Conservation (phyloP, 192 early-diverging fungal species). For the Gigaspora rosea region DNA sequence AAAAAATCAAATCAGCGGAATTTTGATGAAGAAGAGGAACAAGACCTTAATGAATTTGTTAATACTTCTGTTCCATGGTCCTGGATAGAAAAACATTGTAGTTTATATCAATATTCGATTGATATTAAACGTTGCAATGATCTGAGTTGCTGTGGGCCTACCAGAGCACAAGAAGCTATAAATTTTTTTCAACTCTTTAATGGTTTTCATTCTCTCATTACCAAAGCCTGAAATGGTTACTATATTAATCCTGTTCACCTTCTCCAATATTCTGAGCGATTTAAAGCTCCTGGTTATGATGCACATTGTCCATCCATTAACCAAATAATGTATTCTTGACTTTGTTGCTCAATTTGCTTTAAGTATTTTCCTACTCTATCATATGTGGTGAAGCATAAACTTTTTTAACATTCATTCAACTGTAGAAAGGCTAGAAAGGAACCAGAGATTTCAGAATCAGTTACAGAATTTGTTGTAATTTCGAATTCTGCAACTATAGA, state of each 20-base stretch:
- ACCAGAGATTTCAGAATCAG: no score
- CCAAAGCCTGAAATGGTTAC: not conserved
- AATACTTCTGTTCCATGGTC: no score
- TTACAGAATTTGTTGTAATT: no score
- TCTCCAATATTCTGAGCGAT: not conserved
- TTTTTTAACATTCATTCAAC: no score
- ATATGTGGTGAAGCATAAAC: no score
- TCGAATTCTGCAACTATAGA: no score
- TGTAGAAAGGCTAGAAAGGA: no score
- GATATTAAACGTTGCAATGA: not conserved
- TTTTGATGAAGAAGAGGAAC: no score
- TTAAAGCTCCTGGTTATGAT: not conserved
- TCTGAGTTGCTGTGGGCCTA: not conserved
- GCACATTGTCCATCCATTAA: not conserved
- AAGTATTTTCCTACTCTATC: not conserved
- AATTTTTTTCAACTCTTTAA: not conserved
- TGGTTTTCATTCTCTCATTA: not conserved
- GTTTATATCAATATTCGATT: no score
- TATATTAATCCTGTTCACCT: not conserved
- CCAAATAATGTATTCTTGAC: not conserved
- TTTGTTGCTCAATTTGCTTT: not conserved
- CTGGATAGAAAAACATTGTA: no score
- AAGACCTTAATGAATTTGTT: no score
- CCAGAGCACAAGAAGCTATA: not conserved
- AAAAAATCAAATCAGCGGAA: no score